Evolutionary conservation across 225 moss, liverwort and hornwort species (phyloP), one percentile per base, ranked within the genome.

Genomic region (Sphagnum tenellum): DNA sequence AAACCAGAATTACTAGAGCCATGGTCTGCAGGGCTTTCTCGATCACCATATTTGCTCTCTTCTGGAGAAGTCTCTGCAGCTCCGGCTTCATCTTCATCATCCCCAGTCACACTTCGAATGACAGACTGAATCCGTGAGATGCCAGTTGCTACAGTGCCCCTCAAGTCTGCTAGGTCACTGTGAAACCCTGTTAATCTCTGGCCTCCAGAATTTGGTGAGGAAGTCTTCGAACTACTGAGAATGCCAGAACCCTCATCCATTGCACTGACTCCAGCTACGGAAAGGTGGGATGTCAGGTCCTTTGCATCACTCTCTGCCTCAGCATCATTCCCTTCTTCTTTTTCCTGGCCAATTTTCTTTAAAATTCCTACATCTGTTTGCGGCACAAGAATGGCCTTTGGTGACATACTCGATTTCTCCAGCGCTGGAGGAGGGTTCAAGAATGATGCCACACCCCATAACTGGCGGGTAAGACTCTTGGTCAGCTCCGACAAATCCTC

Each of bases 401-500:
- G 65, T 64, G 72, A 69, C 48, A 67, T 64, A 56, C 54, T 63
- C 12, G 63, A 44, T 44, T 5, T 52, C 52, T 9, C 52, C 52
- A 52, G 52, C 52, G 2, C 47, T 74, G 91, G 83, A 64, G 91
- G 94, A 68, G 94, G 91, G 74, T 87, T 86, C 74, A 94, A 66
- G 68, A 94, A 91, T 5, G 94, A 88, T 51, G 91, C 94, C 58
- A 91, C 91, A 14, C 94, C 94, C 94, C 94, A 94, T 46, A 94
- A 75, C 69, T 91, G 91, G 56, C 84, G 77, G 47, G 91, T 80
- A 45, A 94, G 73, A 70, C 87, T 89, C 74, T 89, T 94, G 60
- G 81, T 89, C 52, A 94, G 67, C 71, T 87, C 85, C 45, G 91
- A 86, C 47, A 94, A 70, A 70, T 94, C 94, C 66, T 90, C 90